Percentiles rank a stretch among this genome's conserved stretches.
phyloP scores from a whole-genome alignment of 768 basidiomycete species.

The Boletus reticuloceps region DNA sequence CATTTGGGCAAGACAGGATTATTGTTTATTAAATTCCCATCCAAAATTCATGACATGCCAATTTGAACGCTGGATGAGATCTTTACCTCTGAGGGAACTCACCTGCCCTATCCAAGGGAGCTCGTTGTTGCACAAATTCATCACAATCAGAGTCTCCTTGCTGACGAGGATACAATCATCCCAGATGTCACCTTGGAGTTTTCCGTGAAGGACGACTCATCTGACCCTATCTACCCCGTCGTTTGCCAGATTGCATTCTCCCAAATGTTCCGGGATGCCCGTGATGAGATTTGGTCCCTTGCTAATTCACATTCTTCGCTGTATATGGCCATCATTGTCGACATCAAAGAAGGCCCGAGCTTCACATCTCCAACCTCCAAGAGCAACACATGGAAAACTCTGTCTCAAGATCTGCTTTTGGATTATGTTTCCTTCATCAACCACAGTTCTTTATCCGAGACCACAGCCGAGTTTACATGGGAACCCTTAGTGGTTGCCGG shows the following conservation, averaged over 20 bases:
- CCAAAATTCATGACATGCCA: not conserved
- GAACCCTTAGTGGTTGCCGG: not conserved
- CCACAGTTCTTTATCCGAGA: not conserved
- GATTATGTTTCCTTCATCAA: not conserved
- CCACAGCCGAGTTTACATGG: too few species aligned
- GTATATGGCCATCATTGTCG: not conserved
- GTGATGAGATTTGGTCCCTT: not conserved
- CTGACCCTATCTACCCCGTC: not conserved
- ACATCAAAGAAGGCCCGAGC: not conserved
- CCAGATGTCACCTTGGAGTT: too few species aligned
- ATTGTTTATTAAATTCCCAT: not conserved
- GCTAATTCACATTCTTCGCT: not conserved
- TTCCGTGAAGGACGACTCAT: not conserved
- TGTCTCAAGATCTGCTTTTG: not conserved
- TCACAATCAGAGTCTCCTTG: too few species aligned
- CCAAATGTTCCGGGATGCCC: not conserved
- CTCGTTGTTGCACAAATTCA: too few species aligned
- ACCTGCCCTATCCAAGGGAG: too few species aligned
- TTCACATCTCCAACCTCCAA: not conserved
- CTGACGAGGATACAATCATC: too few species aligned
- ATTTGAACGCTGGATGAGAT: not conserved
- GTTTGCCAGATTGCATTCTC: not conserved
- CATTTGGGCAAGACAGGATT: not conserved
- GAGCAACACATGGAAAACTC: not conserved
- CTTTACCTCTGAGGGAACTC: too few species aligned